Evolutionary conservation across 2,329 filamentous ascomycete genomes (phyloP), one percentile per base, ranked within the genome.

Genomic region (Pestalotiopsis fici): DNA sequence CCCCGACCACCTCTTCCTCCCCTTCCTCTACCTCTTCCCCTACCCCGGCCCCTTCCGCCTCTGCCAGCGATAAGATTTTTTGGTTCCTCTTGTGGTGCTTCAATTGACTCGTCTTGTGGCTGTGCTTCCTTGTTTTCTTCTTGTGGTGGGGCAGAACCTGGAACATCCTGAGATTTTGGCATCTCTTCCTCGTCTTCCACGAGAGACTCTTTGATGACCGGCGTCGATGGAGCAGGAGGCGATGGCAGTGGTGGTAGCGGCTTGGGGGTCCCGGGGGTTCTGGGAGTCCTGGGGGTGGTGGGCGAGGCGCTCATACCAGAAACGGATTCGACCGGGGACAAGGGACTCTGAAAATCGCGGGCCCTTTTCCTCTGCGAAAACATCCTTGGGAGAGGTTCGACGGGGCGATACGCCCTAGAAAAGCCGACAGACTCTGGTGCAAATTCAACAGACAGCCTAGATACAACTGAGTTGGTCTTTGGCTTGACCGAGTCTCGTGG

Each of bases 381-480:
- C 25, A 54, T 28, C n/a, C 21, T 54, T 31, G 61, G 39, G 21
- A 18, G 31, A 12, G 37, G 43, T 18, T 25, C 31, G 9, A 64
- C 37, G 12, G 61, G 43, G 18, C 61, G 61, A 35, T 18, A 47
- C 18, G 61, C 61, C 21, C 47, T 64, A 18, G 61, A 64, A 55
- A 27, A 39, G 0, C 61, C 61, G 7, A 64, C 43, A 31, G 31
- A 28, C 31, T 64, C 61, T 6, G 61, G 61, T 9, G 61, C 61
- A n/a, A 64, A 55, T 43, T 64, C 61, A 4, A 64, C 43, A 21
- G 61, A 64, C 43, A 64, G 28, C 47, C 47, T 54, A 25, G 61
- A 64, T 5, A 47, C 21, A 1, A 64, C 28, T 9, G 61, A 64
- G 55, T 54, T 56, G 27, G 61, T 25, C 54, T 43, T 39, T 35